Percentiles rank a stretch among this genome's conserved stretches.
phyloP scores from a whole-genome alignment of 768 basidiomycete genomes.

The Solioccasus polychromus region DNA sequence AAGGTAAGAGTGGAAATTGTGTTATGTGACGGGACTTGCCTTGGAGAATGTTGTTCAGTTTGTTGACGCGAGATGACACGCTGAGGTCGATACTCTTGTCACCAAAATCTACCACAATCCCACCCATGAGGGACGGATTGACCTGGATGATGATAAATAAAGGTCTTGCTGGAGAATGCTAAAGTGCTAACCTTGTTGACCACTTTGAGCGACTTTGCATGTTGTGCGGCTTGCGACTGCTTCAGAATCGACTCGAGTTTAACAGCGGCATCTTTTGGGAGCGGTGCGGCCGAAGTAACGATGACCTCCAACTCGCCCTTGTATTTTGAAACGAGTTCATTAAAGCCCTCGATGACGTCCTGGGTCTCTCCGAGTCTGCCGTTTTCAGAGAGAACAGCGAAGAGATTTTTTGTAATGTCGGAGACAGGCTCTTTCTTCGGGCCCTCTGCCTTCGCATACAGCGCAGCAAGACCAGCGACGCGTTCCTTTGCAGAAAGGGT shows the following conservation, averaged over 20 bases:
- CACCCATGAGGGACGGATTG: slow-evolving; percentile 88
- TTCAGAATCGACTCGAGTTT: slow-evolving; percentile 85
- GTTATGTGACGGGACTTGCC: slow-evolving; percentile 46
- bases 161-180: neutral
- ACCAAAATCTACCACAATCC: slow-evolving; percentile 93
- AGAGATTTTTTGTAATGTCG: slow-evolving; percentile 89
- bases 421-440: slow-evolving; percentile 74
- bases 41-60: slow-evolving; percentile 85
- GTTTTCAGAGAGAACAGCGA: slow-evolving; percentile 88
- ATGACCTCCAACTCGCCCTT: slow-evolving; percentile 90
- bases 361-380: slow-evolving; percentile 82
- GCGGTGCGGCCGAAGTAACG: slow-evolving; percentile 83
- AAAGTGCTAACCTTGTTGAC: slow-evolving; percentile 74
- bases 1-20: slow-evolving; percentile 12
- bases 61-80: slow-evolving; percentile 90
- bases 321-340: slow-evolving; percentile 83
- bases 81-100: slow-evolving; percentile 98
- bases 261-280: slow-evolving; percentile 71
- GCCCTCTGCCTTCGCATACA: slow-evolving; percentile 69
- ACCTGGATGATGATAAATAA: slow-evolving; percentile 50
- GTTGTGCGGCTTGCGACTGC: slow-evolving; percentile 79
- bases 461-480: slow-evolving; percentile 55
- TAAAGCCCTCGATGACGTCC: slow-evolving; percentile 89
- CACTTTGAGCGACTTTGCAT: slow-evolving; percentile 86
- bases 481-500: slow-evolving; percentile 84